phyloP scores from a whole-genome alignment of 495 filamentous ascomycete genomes.

The Penicillium robsamsonii region DNA sequence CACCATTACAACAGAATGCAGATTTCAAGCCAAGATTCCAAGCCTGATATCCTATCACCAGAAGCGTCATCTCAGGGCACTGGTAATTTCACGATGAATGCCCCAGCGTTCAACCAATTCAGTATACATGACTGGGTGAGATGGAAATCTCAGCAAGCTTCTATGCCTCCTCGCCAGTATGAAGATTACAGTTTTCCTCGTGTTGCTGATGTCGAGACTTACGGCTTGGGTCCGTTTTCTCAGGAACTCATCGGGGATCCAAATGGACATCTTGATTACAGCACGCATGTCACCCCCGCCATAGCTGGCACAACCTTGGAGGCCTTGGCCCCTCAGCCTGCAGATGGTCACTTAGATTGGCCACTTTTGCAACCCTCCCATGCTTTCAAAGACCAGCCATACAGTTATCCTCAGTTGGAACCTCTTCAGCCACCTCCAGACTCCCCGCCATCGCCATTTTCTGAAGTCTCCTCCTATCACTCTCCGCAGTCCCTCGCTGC shows the following conservation, averaged over 20 bases:
- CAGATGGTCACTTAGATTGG: constrained; percentile 1
- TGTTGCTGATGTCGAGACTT: neutral
- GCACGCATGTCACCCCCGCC: neutral
- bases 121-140: constrained; percentile 25
- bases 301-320: constrained; percentile 1
- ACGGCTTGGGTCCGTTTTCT: constrained; percentile 3
- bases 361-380: neutral
- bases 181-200: constrained; percentile 11
- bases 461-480: constrained; percentile 24
- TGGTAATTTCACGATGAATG: constrained; percentile 14
- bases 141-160: constrained; percentile 24
- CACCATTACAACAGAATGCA: constrained; percentile 22
- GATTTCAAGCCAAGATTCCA: constrained; percentile 28
- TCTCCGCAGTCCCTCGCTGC: constrained; percentile 13
- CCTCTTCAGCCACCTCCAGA: neutral
- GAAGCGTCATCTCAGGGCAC: constrained; percentile 15
- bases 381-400: neutral
- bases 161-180: constrained; percentile 23
- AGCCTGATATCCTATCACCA: constrained; percentile 20
- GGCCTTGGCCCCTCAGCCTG: neutral
- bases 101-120: constrained; percentile 16
- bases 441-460: constrained; percentile 24
- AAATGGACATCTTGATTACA: neutral
- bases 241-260: neutral
- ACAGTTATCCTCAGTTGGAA: neutral